These are phyloP conservation scores for Babesia sp. DNA, from an alignment of 169 alveolate genomes.

Conservation along the genomic window DNA sequence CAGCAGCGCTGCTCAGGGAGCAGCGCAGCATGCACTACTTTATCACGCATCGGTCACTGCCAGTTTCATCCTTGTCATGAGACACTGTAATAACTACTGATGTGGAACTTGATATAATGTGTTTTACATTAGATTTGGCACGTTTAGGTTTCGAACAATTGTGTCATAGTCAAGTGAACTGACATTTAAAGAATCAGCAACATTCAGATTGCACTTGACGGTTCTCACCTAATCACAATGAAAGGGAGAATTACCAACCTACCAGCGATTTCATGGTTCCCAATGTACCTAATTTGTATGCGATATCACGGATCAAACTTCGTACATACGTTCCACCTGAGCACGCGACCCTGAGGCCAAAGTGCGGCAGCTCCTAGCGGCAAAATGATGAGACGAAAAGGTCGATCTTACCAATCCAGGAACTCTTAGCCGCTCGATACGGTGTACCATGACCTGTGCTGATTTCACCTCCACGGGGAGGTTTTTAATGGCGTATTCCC, in stretches of 20 bases:
- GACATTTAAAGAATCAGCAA: conserved; percentile 21
- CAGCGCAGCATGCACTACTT: conserved; percentile 24
- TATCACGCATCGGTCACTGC: conserved; percentile 25
- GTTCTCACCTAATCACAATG: conserved; percentile 30
- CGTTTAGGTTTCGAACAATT: conserved; percentile 12
- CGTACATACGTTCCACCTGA: conserved; percentile 79
- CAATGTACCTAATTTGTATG: conserved; percentile 56
- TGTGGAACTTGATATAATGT: not conserved
- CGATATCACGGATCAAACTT: conserved; percentile 72
- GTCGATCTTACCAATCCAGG: conserved; percentile 28
- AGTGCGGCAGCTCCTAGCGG: conserved; percentile 63
- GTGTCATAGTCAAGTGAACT: conserved; percentile 37
- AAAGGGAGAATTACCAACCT: not conserved
- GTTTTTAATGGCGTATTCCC: conserved; percentile 68
- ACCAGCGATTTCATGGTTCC: conserved; percentile 71
- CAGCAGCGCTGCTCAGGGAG: conserved; percentile 28
- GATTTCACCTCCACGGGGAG: conserved; percentile 45
- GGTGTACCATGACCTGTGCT: conserved; percentile 7
- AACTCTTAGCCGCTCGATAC: conserved; percentile 29
- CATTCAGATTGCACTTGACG: conserved; percentile 18
- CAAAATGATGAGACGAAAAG: not conserved
- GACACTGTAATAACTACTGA: not conserved
- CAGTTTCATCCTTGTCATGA: not conserved
- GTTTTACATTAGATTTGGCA: not conserved
- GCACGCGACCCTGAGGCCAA: conserved; percentile 60